A percentile compares a stretch with the other conserved stretches of the same genome.
Evolutionary conservation across 1,284 basidiomycete species (phyloP).

Genomic region (Ganoderma multipileum): DNA sequence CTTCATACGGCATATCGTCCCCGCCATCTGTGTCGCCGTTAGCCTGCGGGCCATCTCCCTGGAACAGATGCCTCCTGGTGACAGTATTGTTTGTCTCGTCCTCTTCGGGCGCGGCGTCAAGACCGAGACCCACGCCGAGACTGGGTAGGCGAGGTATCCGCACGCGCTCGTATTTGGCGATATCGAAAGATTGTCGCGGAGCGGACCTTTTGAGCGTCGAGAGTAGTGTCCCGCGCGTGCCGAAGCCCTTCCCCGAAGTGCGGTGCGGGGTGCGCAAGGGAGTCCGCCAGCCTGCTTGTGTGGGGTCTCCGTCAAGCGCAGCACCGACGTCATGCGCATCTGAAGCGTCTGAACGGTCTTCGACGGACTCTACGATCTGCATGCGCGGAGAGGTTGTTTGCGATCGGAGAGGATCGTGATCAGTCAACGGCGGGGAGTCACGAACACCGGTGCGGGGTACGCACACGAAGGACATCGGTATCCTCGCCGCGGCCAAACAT

Average conservation of each 20-base stretch:
- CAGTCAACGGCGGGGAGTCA: not conserved
- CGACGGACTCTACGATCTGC: slow-evolving; percentile 32
- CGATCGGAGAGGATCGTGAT: not conserved
- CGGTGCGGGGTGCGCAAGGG: slow-evolving; percentile 4
- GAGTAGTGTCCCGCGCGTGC: slow-evolving; percentile 31
- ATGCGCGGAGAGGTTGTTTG: not conserved
- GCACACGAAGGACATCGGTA: slow-evolving; percentile 33
- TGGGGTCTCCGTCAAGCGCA: not conserved
- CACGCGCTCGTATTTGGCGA: slow-evolving; percentile 30
- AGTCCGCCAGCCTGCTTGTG: not conserved
- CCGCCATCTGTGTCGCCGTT: not conserved
- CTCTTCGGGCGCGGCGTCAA: slow-evolving; percentile 11
- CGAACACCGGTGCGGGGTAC: not conserved
- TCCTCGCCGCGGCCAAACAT: slow-evolving; percentile 30
- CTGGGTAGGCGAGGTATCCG: slow-evolving; percentile 22
- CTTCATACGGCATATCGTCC: slow-evolving; percentile 32
- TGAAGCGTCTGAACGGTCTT: slow-evolving; percentile 32
- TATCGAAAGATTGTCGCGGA: slow-evolving; percentile 34
- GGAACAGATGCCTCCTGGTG: not conserved
- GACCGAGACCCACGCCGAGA: slow-evolving; percentile 7
- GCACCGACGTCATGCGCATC: slow-evolving; percentile 9
- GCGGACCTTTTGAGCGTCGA: slow-evolving; percentile 32
- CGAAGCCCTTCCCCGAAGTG: slow-evolving; percentile 19
- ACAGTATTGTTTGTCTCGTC: slow-evolving; percentile 8
- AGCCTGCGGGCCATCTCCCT: not conserved